Evolutionary conservation across 164 flowering plant species (phyloP), one percentile per base, ranked within the genome.

Genomic region (Cinnamomum chago): DNA sequence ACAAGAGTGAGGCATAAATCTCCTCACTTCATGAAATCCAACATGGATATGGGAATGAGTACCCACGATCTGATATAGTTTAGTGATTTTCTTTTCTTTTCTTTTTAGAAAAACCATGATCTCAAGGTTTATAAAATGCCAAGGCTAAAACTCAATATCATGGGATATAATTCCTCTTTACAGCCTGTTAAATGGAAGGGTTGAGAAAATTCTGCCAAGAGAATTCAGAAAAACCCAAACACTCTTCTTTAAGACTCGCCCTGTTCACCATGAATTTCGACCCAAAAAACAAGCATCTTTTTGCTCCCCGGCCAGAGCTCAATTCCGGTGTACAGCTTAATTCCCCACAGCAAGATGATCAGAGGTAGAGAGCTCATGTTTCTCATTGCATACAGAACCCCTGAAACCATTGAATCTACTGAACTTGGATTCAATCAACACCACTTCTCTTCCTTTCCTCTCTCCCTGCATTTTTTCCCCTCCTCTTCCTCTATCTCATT

Each of bases 331-430:
- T 85, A 68, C 85, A 83, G 68, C 86, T 87, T 96, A 64, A 93
- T 70, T 14, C 95, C 99, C 79, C 84, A 81, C 20, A 95, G 82
- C 76, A 95, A 73, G 78, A 92, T 89, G 88, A 82, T 87, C 9
- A 92, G 85, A 2, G 93, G 86, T 55, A 92, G 78, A 1, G 91
- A 94, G 77, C 92, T 90, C 1, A 90, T 91, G 65, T 90, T 92
- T 72, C 93, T 86, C 94, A 90, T 90, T 65, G 96, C 97, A 76
- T 86, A 88, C 0, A 94, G 84, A 23, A 90, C 97, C 98, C 1
- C 98, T 78, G 81, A 94, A 94, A 0, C 97, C 95, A 75, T 83
- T 86, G 87, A 90, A 90, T 10, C 93, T 96, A 76, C 90, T 89
- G 3, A 91, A 85, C 80, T 89, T 90, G 15, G 94, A 88, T 78